These are phyloP conservation scores for Gamsiella multidivaricata DNA, from an alignment of 192 early-diverging fungal genomes.

Conservation along the genomic window DNA sequence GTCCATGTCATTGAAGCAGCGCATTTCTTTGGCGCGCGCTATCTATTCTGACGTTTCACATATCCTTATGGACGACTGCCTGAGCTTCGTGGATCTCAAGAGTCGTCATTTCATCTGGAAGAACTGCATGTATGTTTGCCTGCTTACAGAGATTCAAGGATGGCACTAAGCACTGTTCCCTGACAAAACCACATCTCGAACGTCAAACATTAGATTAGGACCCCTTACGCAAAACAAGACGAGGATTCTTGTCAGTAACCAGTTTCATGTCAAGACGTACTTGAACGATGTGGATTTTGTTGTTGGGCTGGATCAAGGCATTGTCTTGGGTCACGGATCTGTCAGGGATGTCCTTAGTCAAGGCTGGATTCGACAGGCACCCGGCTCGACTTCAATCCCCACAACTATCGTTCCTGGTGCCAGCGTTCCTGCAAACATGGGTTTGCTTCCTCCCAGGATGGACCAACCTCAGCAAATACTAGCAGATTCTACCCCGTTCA, in stretches of 20 bases:
- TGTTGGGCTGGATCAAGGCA: slow-evolving; percentile 46
- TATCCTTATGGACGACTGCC: slow-evolving; percentile 85
- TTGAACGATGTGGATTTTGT: slow-evolving; percentile 50
- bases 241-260: slow-evolving; percentile 40
- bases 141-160: background rate
- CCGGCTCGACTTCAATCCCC: slow-evolving; percentile 35
- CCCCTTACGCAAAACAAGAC: slow-evolving; percentile 41
- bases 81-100: slow-evolving; percentile 89
- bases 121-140: slow-evolving; percentile 38
- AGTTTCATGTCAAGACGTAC: slow-evolving; percentile 51
- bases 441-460: slow-evolving; percentile 19
- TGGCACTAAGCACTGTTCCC: no score
- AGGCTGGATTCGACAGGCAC: slow-evolving; percentile 52
- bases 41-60: slow-evolving; percentile 74
- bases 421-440: slow-evolving; percentile 43
- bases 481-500: background rate
- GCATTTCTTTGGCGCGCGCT: slow-evolving; percentile 86
- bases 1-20: slow-evolving; percentile 88
- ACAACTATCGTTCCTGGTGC: slow-evolving; percentile 48
- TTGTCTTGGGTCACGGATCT: slow-evolving; percentile 38
- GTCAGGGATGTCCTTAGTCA: slow-evolving; percentile 44
- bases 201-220: slow-evolving; percentile 15
- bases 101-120: slow-evolving; percentile 50
- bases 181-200: background rate
- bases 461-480: slow-evolving; percentile 6